Base-by-base conservation (phyloP, 1,139 yeast genomes). In the Saccharomycopsis hybrid region DNA sequence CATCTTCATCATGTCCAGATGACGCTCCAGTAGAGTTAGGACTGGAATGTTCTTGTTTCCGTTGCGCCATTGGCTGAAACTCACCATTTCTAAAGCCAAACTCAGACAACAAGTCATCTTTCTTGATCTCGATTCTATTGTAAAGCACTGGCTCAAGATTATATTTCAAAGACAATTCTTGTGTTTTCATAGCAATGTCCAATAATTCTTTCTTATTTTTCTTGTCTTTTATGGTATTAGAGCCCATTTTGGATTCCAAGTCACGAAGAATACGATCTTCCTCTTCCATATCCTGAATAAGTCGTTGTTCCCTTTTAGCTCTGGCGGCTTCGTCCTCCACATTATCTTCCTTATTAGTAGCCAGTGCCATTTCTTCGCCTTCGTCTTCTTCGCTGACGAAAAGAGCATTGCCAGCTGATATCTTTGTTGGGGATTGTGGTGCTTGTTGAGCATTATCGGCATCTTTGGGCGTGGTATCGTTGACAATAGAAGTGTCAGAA, bases 221-320 rank as follows among this genome's bases (percentile, higher is more conserved):
- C 41, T 39, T 31, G 18, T 18, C 18, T 18, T 18, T 18, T 18
- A 18, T 18, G 18, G 18, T 18, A 18, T 18, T 18, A 3, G 30
- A 44, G 27, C 41, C n/a, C 25, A 57, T 46, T 32, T 52, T 50
- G 24, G 49, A 35, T 27, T 49, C 58, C 7, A 53, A 47, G 31
- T 47, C 51, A 2, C 42, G 41, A 2, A 58, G 50, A 4, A 57
- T 48, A 40, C 56, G 55, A 3, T 49, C 47, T 3, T 54, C 55
- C 41, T 57, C 57, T 29, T 47, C 49, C 35, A 51, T 49, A 13
- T 55, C 55, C 28, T 57, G 49, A 27, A 58, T 58, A 27, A 55
- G 53, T 4, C 51, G 48, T 27, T 36, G 40, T 36, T 53, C 55
- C 41, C 54, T 55, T 51, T 58, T 60, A 52, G 60, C 54, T 3